Percentiles rank a stretch among this genome's conserved stretches.
Conservation (phyloP, 1,139 yeast species). For the Candida gigantensis region DNA sequence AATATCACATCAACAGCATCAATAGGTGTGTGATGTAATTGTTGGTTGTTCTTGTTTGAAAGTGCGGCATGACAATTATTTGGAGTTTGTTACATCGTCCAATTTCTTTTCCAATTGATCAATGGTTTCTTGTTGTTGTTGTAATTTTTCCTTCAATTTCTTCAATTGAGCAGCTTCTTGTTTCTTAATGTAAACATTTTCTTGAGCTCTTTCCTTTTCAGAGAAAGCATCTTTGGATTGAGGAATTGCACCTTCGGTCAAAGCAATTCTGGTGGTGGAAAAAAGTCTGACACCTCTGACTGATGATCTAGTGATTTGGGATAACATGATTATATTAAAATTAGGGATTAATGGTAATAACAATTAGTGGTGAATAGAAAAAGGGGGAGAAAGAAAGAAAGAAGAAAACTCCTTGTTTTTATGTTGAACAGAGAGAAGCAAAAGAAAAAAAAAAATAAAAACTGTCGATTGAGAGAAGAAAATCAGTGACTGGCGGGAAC, state of each 20-base stretch:
- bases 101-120: constrained; percentile 44
- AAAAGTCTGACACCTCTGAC: constrained; percentile 36
- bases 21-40: no score
- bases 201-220: constrained; percentile 50
- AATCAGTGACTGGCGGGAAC: constrained; percentile 1
- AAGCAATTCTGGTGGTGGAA: constrained; percentile 37
- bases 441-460: not conserved
- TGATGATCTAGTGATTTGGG: constrained; percentile 31
- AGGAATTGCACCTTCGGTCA: constrained; percentile 28
- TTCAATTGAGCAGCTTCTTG: constrained; percentile 53
- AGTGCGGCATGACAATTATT: no score
- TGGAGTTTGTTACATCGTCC: no score
- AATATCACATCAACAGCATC: no score
- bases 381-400: constrained; percentile 1
- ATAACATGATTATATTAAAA: constrained; percentile 24
- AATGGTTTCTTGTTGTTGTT: constrained; percentile 47
- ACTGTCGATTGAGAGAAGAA: no score
- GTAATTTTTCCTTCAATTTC: constrained; percentile 47
- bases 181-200: constrained; percentile 44
- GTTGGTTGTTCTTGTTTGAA: no score
- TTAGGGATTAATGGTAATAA: not conserved
- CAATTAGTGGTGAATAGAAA: no score
- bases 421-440: no score
- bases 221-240: constrained; percentile 35
- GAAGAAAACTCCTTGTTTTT: no score